Percentiles rank a stretch among this genome's conserved stretches.
phyloP scores from a whole-genome alignment of 441 rosid species.

The Cnidoscolus chayamansa region DNA sequence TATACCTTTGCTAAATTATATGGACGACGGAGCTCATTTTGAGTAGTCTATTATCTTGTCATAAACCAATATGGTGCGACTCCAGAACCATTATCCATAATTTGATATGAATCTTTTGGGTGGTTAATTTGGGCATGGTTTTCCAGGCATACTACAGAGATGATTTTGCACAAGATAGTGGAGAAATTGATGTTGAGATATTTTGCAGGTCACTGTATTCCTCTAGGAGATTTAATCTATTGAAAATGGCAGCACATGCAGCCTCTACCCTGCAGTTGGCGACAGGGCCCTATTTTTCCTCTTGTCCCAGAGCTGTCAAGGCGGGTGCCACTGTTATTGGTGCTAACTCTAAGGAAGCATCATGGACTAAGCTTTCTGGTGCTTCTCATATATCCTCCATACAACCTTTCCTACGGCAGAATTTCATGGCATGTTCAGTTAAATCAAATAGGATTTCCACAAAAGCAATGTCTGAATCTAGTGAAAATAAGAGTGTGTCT shows the following conservation, averaged over 20 bases:
- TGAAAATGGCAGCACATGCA: constrained; percentile 54
- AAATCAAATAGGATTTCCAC: constrained; percentile 40
- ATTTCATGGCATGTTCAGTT: constrained; percentile 31
- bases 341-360: constrained; percentile 12
- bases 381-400: constrained; percentile 43
- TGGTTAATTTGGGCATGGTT: too few species aligned
- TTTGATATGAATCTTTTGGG: too few species aligned
- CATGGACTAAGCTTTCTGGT: constrained; percentile 46
- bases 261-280: constrained; percentile 64
- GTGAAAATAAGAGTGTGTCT: constrained; percentile 41
- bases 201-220: constrained; percentile 27
- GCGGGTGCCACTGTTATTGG: constrained; percentile 41
- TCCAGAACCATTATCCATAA: too few species aligned
- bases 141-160: too few species aligned
- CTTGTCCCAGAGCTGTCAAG: constrained; percentile 40
- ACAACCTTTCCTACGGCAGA: constrained; percentile 33
- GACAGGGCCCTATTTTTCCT: constrained; percentile 47
- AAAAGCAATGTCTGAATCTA: constrained; percentile 60
- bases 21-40: too few species aligned
- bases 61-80: too few species aligned
- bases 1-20: too few species aligned
- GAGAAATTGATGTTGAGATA: background rate
- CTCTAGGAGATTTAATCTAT: constrained; percentile 15
- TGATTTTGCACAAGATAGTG: too few species aligned
- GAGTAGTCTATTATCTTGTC: too few species aligned